Base-by-base conservation (phyloP, 2,329 filamentous ascomycete genomes). In the Pyricularia sp. region DNA sequence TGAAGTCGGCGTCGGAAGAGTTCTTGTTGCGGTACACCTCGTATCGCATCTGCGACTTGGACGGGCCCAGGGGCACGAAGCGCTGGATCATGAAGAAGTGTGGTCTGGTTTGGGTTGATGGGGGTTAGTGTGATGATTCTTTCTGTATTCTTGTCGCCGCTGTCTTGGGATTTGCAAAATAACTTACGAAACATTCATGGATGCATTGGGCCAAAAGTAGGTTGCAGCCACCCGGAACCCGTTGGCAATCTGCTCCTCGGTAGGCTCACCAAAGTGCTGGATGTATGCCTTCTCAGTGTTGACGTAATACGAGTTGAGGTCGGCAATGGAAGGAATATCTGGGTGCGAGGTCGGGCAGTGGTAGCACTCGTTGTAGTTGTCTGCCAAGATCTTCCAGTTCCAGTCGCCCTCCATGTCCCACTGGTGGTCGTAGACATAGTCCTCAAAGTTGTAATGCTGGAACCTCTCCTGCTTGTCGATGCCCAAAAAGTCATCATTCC, bases 331-430 rank as follows among this genome's bases (percentile, higher is more conserved):
- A 4, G 84, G 80, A 36, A 88, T 84, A 69, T 86, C 84, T 2
- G 87, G 86, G 72, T 88, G 86, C 1, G 85, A 83, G 0, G 83
- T 84, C 67, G 83, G 82, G 78, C 86, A 88, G 78, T 89, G 86
- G 72, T 89, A 90, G 74, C 86, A 89, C 74, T 87, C 86, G 74
- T 90, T 90, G 79, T 88, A 90, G 78, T 89, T 88, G 74, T 89
- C 87, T 17, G 83, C 82, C 36, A 87, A 75, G 28, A 84, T 83
- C 78, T 88, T 88, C 86, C 86, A 88, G 78, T 88, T 88, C 74
- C 83, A 86, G 36, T 82, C 80, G 0, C 82, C 83, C 66, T 85
- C 81, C 81, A 86, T 83, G 72, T 86, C 81, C 84, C 84, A 88
- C 36, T 77, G 76, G 73, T 88, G 85, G 72, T 88, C 85, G 71